These are phyloP conservation scores for Lyophyllum shimeji DNA, from an alignment of 768 basidiomycete genomes.

Conservation along the genomic window DNA sequence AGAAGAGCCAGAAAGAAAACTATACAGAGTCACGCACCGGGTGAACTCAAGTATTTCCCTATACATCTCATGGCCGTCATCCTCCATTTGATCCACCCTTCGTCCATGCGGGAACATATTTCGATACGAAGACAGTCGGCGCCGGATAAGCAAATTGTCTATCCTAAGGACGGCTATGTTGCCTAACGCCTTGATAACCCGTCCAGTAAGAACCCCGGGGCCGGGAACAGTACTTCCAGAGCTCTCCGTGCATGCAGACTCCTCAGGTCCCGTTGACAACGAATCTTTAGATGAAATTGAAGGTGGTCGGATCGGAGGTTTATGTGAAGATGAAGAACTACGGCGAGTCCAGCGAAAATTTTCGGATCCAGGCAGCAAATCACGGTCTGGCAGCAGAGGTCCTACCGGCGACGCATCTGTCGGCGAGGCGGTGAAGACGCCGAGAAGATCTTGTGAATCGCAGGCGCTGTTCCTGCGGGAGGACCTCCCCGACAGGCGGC, in stretches of 20 bases:
- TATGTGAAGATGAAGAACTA: not conserved
- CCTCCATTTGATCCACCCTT: not conserved
- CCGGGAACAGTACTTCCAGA: constrained; percentile 9
- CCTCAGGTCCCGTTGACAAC: not conserved
- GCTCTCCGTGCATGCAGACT: constrained; percentile 1
- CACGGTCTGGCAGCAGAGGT: not conserved
- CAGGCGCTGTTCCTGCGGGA: not conserved
- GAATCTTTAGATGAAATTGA: not conserved
- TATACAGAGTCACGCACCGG: not conserved
- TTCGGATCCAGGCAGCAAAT: not conserved
- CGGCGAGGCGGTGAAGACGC: not conserved
- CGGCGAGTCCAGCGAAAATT: constrained; percentile 3
- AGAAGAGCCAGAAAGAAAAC: not conserved
- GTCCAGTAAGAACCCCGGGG: constrained; percentile 5
- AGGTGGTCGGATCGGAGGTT: not conserved
- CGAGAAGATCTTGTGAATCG: not conserved
- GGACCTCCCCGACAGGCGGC: constrained; percentile 3
- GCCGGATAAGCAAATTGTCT: constrained; percentile 7
- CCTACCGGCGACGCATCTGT: not conserved
- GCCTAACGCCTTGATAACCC: constrained; percentile 11
- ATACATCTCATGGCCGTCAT: constrained; percentile 8
- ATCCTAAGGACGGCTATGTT: constrained; percentile 8
- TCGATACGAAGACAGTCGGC: constrained; percentile 4
- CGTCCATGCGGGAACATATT: constrained; percentile 11
- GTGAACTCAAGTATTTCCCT: constrained; percentile 11